Conservation (phyloP, 1,139 yeast species). For the Meyerozyma carpophila region DNA sequence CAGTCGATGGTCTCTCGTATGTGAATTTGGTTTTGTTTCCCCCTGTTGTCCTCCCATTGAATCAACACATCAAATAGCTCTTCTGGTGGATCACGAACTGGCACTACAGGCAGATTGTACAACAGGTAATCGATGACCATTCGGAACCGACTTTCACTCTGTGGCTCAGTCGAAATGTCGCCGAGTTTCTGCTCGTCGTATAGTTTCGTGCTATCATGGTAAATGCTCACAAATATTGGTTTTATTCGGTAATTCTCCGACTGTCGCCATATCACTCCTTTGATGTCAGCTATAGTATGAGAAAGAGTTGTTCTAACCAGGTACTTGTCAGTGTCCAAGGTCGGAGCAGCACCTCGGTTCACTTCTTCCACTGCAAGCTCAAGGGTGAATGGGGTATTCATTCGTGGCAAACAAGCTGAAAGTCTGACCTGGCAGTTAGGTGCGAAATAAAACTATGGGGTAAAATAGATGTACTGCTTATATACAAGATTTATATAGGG, state of each 20-base stretch:
- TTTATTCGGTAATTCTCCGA: conserved; percentile 18
- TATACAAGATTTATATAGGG: conserved; percentile 9
- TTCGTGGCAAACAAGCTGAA: conserved; percentile 4
- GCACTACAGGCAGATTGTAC: conserved; percentile 13
- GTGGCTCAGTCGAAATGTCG: conserved; percentile 9
- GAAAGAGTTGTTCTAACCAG: conserved; percentile 15
- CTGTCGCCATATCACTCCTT: conserved; percentile 24
- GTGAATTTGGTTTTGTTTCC: conserved; percentile 5
- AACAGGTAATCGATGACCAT: conserved; percentile 21
- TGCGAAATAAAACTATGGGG: background rate
- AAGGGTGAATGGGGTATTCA: conserved; percentile 22
- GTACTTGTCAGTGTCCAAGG: conserved; percentile 2
- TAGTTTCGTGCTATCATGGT: conserved; percentile 6
- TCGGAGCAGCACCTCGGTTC: conserved; percentile 3
- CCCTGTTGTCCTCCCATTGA: conserved; percentile 10
- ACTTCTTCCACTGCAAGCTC: conserved; percentile 13
- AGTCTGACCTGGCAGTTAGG: background rate
- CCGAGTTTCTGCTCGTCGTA: conserved; percentile 11
- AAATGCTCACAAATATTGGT: conserved; percentile 19
- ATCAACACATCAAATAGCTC: conserved; percentile 20
- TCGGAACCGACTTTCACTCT: conserved; percentile 7
- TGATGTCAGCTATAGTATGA: conserved; percentile 19
- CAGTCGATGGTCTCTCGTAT: conserved; percentile 21
- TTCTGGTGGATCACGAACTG: conserved; percentile 19
- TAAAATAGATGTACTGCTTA: conserved; percentile 3